Evolutionary conservation across 2,329 filamentous ascomycete genomes (phyloP).

Genomic region (Sporothrix humicola): DNA sequence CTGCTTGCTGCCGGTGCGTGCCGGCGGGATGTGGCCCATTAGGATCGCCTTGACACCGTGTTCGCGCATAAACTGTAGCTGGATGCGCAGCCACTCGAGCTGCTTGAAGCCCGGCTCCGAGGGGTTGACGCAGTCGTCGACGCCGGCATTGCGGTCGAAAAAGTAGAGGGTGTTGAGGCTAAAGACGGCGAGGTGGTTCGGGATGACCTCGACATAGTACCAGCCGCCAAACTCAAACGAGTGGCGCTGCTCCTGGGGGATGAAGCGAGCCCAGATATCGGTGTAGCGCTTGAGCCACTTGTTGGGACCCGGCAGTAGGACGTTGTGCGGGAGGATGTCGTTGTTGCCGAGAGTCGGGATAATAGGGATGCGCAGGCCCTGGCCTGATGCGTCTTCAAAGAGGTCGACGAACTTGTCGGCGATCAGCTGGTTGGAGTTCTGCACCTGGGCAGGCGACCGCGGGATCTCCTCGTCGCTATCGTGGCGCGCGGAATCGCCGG

Average conservation of each 20-base stretch:
- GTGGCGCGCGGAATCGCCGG: conserved; percentile 86
- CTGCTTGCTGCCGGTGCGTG: conserved; percentile 80
- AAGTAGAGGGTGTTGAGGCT: conserved; percentile 97
- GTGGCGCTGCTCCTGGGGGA: conserved; percentile 90
- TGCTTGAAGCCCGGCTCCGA: conserved; percentile 90
- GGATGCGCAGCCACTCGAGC: conserved; percentile 92
- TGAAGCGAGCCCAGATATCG: conserved; percentile 82
- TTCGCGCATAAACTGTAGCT: conserved; percentile 80
- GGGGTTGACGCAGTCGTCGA: conserved; percentile 82
- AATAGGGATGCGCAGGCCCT: conserved; percentile 74
- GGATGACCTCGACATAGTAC: conserved; percentile 93
- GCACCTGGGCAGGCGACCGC: conserved; percentile 75
- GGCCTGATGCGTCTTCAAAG: conserved; percentile 64
- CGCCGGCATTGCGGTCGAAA: conserved; percentile 89
- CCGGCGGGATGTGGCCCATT: conserved; percentile 92
- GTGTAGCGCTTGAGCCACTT: conserved; percentile 79
- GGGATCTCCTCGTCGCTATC: conserved; percentile 85
- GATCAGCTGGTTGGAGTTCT: conserved; percentile 75
- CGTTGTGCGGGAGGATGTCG: conserved; percentile 96
- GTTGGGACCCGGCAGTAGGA: conserved; percentile 84
- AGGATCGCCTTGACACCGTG: conserved; percentile 93
- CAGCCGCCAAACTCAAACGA: conserved; percentile 91
- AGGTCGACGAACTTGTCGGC: conserved; percentile 76
- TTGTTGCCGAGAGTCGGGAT: conserved; percentile 96
- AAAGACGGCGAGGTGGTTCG: conserved; percentile 82